Conservation (phyloP, 2,329 filamentous ascomycete genomes). For the Zymoseptoria brevis region DNA sequence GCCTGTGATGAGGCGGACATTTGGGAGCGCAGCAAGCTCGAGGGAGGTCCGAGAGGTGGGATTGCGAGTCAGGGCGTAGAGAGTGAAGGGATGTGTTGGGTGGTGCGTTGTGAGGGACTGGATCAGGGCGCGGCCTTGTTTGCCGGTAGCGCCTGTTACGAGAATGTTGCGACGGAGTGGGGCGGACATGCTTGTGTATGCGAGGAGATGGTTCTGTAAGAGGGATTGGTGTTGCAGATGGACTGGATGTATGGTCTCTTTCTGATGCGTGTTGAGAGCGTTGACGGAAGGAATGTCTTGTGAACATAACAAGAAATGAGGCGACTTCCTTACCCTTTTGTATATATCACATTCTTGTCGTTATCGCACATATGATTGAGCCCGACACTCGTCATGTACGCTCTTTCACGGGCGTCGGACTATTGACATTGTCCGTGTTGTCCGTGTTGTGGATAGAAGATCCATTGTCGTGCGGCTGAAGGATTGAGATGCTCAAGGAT, state of each 20-base stretch:
- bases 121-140: constrained; percentile 41
- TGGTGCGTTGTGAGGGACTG: constrained; percentile 31
- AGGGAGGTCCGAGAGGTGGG: constrained; percentile 44
- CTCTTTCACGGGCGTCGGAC: not conserved
- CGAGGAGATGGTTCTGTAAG: not conserved
- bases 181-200: constrained; percentile 4
- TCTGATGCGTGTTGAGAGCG: not conserved
- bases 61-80: constrained; percentile 56
- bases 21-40: constrained; percentile 37
- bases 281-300: not conserved
- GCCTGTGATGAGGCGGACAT: constrained; percentile 50
- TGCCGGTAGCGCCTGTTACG: constrained; percentile 40
- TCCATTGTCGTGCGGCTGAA: not conserved
- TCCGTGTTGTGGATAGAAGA: not conserved
- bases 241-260: not conserved
- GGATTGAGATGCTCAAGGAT: not conserved
- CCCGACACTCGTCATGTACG: not conserved
- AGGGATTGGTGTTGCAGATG: not conserved
- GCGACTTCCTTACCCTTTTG: not conserved
- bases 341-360: not conserved
- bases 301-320: not conserved
- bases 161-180: constrained; percentile 25
- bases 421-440: not conserved
- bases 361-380: not conserved
- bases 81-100: constrained; percentile 29